Conservation (phyloP, 257 asterid species). For the Solanum ossicruentum region DNA sequence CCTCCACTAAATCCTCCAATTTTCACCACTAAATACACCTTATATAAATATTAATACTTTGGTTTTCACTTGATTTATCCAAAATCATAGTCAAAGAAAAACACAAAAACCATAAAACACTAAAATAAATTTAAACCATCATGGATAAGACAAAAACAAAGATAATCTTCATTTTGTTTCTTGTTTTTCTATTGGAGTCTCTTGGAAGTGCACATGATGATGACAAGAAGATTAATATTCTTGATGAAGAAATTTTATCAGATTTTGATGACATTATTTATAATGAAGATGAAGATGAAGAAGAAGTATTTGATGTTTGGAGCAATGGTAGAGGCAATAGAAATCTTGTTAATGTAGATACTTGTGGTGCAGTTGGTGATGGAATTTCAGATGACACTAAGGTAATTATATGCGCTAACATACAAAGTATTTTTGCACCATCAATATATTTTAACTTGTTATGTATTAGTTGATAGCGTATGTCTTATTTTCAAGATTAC, state of each 20-base stretch:
- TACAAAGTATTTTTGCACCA: not conserved
- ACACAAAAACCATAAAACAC: not conserved
- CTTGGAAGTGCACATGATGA: slow-evolving; percentile 8
- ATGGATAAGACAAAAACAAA: slow-evolving; percentile 30
- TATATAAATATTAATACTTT: slow-evolving; percentile 31
- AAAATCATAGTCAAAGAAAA: slow-evolving; percentile 10
- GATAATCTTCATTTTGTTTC: slow-evolving; percentile 27
- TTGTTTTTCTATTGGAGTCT: slow-evolving; percentile 24
- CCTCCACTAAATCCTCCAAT: slow-evolving; percentile 23
- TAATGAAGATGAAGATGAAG: slow-evolving; percentile 14
- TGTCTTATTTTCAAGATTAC: not conserved
- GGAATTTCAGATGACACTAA: slow-evolving; percentile 81
- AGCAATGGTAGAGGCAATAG: slow-evolving; percentile 21
- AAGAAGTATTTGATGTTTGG: slow-evolving; percentile 21
- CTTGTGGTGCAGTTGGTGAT: slow-evolving; percentile 85
- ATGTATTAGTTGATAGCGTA: not conserved
- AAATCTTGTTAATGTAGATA: slow-evolving; percentile 65
- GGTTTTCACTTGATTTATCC: slow-evolving; percentile 23
- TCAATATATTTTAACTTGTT: not conserved
- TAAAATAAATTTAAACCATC: slow-evolving; percentile 3
- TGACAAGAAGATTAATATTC: slow-evolving; percentile 1
- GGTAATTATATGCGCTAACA: not conserved
- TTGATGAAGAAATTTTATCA: not conserved
- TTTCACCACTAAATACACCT: slow-evolving; percentile 25
- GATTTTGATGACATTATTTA: not conserved